Evolutionary conservation across 1,284 basidiomycete species (phyloP).

Genomic region (Exsudoporus floridanus): DNA sequence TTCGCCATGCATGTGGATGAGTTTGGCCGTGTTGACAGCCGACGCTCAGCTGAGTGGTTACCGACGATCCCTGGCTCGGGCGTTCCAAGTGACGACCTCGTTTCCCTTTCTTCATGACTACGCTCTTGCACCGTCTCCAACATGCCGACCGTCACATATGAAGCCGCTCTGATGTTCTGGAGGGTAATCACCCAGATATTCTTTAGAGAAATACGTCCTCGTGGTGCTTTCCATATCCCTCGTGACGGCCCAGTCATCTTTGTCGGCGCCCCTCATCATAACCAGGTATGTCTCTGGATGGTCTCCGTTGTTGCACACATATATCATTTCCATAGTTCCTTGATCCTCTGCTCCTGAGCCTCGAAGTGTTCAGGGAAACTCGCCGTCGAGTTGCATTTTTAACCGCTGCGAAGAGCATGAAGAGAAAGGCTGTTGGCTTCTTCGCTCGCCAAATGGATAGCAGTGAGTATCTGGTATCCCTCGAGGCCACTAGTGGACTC

Average conservation of each 20-base stretch:
- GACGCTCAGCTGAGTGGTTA: background rate
- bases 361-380: constrained; percentile 87
- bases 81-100: background rate
- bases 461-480: constrained; percentile 58
- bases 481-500: constrained; percentile 8
- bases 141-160: constrained; percentile 46
- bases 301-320: background rate
- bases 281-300: constrained; percentile 62
- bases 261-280: constrained; percentile 95
- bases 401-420: constrained; percentile 91
- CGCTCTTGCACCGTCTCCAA: background rate
- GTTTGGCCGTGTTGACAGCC: constrained; percentile 32
- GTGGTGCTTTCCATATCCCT: constrained; percentile 95
- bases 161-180: constrained; percentile 75
- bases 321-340: constrained; percentile 67
- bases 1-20: constrained; percentile 1
- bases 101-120: constrained; percentile 20
- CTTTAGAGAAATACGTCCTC: constrained; percentile 94
- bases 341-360: constrained; percentile 86
- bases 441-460: constrained; percentile 86
- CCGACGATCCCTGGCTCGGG: background rate
- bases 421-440: constrained; percentile 78
- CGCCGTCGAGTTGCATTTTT: constrained; percentile 86
- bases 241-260: constrained; percentile 92
- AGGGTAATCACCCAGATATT: constrained; percentile 89